Conservation (phyloP, 78 protist genomes). For the Cyanophora paradoxa region DNA sequence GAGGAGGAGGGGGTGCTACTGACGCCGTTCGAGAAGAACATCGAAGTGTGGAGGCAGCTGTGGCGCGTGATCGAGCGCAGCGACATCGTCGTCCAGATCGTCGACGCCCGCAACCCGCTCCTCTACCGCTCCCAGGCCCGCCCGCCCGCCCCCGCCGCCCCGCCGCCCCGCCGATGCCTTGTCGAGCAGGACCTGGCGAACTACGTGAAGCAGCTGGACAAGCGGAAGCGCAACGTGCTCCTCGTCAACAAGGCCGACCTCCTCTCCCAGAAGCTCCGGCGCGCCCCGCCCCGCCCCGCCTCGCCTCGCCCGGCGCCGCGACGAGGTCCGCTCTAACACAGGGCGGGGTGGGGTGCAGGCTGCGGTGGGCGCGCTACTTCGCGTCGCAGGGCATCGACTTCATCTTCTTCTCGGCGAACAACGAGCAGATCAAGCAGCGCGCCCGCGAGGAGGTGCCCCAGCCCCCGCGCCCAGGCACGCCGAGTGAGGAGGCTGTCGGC, state of each 20-base stretch:
- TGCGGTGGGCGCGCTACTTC: slow-evolving; percentile 65
- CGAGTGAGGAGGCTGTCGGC: too few relatives aligned
- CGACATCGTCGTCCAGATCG: slow-evolving; percentile 84
- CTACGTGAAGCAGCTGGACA: slow-evolving; percentile 51
- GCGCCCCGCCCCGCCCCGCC: not conserved
- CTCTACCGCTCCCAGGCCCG: slow-evolving; percentile 76
- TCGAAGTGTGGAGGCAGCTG: slow-evolving; percentile 97
- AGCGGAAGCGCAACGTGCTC: slow-evolving; percentile 49
- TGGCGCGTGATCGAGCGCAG: slow-evolving; percentile 98
- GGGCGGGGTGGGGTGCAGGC: not conserved
- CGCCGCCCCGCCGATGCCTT: too few relatives aligned
- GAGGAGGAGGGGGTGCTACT: slow-evolving; percentile 29
- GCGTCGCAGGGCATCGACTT: slow-evolving; percentile 21
- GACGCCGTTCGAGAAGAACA: slow-evolving; percentile 94
- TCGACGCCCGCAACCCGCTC: slow-evolving; percentile 96
- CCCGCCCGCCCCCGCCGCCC: too few relatives aligned
- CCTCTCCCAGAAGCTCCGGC: slow-evolving; percentile 44
- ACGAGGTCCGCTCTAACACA: too few relatives aligned
- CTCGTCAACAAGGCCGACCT: slow-evolving; percentile 96
- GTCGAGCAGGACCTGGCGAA: slow-evolving; percentile 68
- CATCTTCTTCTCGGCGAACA: slow-evolving; percentile 36
- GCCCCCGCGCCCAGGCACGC: too few relatives aligned
- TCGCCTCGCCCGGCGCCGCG: not conserved
- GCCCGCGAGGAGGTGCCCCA: too few relatives aligned
- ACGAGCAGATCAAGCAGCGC: too few relatives aligned